Conservation (phyloP, 2,329 filamentous ascomycete species). For the Fusarium concolor region DNA sequence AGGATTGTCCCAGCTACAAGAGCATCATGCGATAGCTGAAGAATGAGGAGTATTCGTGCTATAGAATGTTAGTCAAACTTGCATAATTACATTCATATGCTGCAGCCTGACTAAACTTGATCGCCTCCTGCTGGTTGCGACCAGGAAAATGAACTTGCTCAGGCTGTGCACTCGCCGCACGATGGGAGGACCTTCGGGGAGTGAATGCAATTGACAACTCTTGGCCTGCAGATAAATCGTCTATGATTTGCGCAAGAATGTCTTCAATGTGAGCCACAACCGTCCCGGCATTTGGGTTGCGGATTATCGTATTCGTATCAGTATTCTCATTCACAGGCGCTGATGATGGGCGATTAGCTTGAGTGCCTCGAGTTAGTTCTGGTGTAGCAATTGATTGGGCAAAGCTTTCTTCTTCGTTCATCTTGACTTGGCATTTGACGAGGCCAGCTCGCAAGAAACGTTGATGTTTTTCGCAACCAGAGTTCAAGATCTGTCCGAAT, state of each 20-base stretch:
- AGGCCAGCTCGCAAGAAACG: not conserved
- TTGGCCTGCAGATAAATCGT: constrained; percentile 42
- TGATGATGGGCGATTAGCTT: constrained; percentile 3
- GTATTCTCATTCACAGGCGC: constrained; percentile 1
- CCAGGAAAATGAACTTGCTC: constrained; percentile 60
- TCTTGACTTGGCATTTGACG: not conserved
- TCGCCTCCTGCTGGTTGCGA: constrained; percentile 58
- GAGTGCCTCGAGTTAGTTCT: constrained; percentile 9
- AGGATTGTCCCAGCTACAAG: constrained; percentile 65
- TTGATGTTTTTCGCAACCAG: not conserved
- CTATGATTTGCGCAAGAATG: constrained; percentile 48
- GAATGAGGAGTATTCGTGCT: constrained; percentile 69
- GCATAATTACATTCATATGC: not conserved
- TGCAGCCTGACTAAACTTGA: constrained; percentile 61
- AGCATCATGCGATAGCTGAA: constrained; percentile 70
- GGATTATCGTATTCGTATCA: constrained; percentile 43
- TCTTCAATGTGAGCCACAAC: constrained; percentile 53
- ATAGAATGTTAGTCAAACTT: not conserved
- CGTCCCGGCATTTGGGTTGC: constrained; percentile 31
- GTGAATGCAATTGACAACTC: constrained; percentile 47
- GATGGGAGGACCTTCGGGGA: constrained; percentile 35
- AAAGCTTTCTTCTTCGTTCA: constrained; percentile 7
- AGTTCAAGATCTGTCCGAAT: constrained; percentile 18
- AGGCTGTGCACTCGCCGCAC: constrained; percentile 9
- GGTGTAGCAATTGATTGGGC: constrained; percentile 20